Conservation (phyloP, 2,329 filamentous ascomycete species). For the Ceratocystis colombiana region DNA sequence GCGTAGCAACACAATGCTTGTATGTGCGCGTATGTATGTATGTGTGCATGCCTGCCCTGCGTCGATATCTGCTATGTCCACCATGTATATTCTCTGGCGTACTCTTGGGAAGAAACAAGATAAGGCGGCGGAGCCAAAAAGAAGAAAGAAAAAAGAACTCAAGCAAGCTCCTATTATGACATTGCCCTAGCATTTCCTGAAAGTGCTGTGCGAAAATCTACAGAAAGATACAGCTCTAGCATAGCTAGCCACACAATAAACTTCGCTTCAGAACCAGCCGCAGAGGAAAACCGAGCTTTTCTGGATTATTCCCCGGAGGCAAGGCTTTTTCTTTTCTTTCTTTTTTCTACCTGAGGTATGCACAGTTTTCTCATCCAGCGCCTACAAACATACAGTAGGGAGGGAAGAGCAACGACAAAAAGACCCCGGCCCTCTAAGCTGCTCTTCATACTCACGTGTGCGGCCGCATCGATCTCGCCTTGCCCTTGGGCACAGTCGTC, state of each 20-base stretch:
- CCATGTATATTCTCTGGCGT: not conserved
- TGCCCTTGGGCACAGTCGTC: not conserved
- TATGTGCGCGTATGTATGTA: slow-evolving; percentile 1
- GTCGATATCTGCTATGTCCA: not conserved
- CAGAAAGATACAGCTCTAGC: not conserved
- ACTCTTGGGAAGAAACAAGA: not conserved
- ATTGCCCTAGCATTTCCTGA: not conserved
- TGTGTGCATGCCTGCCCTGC: not conserved
- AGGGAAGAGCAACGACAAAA: not conserved
- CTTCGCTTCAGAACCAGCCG: not conserved
- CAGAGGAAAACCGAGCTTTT: not conserved
- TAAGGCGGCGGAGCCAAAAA: not conserved
- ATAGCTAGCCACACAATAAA: slow-evolving; percentile 5
- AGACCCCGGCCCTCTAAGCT: not conserved
- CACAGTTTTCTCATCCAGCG: not conserved
- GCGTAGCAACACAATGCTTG: not conserved
- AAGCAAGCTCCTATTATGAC: not conserved
- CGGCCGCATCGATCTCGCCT: not conserved
- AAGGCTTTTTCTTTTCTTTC: not conserved
- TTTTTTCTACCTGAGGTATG: not conserved
- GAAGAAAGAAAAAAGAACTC: too few relatives aligned
- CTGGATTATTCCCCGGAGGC: not conserved
- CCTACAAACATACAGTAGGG: too few relatives aligned
- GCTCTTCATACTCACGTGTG: not conserved
- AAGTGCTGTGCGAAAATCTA: not conserved